These are phyloP conservation scores for Boletus reticulatus DNA, from an alignment of 768 basidiomycete genomes.

Conservation along the genomic window DNA sequence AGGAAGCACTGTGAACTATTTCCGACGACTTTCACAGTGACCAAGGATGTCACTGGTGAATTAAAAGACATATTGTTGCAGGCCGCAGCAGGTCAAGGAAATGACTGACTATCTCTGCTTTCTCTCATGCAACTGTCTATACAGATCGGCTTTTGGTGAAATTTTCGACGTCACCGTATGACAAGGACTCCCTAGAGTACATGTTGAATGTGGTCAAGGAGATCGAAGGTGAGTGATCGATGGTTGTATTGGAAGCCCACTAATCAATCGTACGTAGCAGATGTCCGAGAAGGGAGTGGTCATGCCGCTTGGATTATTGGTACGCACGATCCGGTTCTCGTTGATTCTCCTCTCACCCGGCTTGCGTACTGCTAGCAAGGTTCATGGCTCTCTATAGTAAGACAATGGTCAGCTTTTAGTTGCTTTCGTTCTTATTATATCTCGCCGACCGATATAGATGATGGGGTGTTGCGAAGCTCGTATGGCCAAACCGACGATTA, in stretches of 20 bases:
- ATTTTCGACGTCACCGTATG: conserved; percentile 33
- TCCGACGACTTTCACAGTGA: conserved; percentile 23
- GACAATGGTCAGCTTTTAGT: neutral
- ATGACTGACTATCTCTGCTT: neutral
- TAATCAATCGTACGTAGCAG: conserved; percentile 4
- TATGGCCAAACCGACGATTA: conserved; percentile 32
- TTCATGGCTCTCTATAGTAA: conserved; percentile 32
- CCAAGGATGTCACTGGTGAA: conserved; percentile 14
- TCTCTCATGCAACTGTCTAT: neutral
- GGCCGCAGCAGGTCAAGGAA: conserved; percentile 27
- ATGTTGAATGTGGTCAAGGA: conserved; percentile 31
- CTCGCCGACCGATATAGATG: conserved; percentile 11
- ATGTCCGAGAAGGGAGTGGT: conserved; percentile 4
- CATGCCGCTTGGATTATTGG: conserved; percentile 28
- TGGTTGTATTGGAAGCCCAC: neutral
- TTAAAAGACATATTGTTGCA: conserved; percentile 26
- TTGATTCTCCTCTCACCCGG: conserved; percentile 1
- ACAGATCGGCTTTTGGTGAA: conserved; percentile 30
- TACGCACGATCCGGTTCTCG: neutral
- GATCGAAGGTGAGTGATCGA: conserved; percentile 16
- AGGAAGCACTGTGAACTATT: conserved; percentile 34
- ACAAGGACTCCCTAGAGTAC: conserved; percentile 17
- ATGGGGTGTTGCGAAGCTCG: conserved; percentile 27
- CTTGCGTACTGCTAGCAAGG: conserved; percentile 15
- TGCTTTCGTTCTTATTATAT: neutral